Conservation (phyloP, 208 protist genomes). For the Trypanosoma rangeli region DNA sequence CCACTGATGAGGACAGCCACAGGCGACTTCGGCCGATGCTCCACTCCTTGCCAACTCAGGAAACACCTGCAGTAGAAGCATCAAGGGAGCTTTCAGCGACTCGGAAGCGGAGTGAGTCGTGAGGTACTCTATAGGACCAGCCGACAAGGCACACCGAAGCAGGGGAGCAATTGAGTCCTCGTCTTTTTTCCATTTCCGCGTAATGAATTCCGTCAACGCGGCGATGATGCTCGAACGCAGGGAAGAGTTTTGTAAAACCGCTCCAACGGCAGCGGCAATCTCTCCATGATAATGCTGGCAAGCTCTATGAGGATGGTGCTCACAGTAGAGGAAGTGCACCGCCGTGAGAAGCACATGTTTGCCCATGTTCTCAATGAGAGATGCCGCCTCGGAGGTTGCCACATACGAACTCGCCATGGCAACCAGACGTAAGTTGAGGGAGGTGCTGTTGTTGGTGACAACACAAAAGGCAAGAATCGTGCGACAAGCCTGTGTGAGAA, state of each 20-base stretch:
- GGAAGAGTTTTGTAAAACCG: conserved; percentile 9
- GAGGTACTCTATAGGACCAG: background rate
- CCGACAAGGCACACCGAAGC: conserved; percentile 18
- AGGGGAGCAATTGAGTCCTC: conserved; percentile 1
- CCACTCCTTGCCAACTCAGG: conserved; percentile 23
- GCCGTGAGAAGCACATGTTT: conserved; percentile 32
- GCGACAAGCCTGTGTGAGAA: conserved; percentile 44
- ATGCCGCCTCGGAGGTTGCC: conserved; percentile 5
- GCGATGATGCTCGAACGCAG: conserved; percentile 8
- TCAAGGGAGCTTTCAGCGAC: background rate
- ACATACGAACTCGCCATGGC: conserved; percentile 22
- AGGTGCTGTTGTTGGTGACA: background rate
- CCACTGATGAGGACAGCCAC: conserved; percentile 64
- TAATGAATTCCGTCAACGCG: conserved; percentile 22
- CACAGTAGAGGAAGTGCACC: conserved; percentile 37
- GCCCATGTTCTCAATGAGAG: conserved; percentile 20
- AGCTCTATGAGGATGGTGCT: conserved; percentile 8
- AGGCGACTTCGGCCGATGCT: conserved; percentile 6
- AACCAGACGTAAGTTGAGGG: background rate
- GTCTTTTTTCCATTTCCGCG: conserved; percentile 15
- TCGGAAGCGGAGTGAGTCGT: background rate
- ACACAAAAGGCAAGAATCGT: conserved; percentile 31
- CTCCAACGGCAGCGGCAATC: conserved; percentile 19
- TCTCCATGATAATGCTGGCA: conserved; percentile 34
- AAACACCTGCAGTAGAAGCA: conserved; percentile 32